Percentiles rank a stretch among this genome's conserved stretches.
These are phyloP conservation scores for Oryza punctata DNA, from an alignment of 176 grass and related monocot genomes.

Conservation along the genomic window DNA sequence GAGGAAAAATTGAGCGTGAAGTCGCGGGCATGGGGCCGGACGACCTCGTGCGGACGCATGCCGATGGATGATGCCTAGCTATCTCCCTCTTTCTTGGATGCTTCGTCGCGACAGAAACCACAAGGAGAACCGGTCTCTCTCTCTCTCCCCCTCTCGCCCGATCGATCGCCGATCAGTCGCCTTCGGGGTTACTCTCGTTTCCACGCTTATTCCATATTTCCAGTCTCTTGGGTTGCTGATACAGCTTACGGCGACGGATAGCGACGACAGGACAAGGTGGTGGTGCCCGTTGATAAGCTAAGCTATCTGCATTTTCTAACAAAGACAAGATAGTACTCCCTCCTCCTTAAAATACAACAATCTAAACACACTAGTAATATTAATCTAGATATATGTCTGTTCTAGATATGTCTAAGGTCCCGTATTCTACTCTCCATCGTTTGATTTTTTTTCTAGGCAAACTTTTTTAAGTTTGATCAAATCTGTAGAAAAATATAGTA, in stretches of 20 bases:
- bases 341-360: too few relatives aligned
- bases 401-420: too few relatives aligned
- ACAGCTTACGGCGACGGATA: neutral
- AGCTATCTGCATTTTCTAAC: neutral
- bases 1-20: too few relatives aligned
- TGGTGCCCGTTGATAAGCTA: neutral
- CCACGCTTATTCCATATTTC: neutral
- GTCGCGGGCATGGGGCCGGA: neutral
- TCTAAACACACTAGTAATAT: too few relatives aligned
- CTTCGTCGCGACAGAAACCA: constrained; percentile 37
- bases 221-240: neutral
- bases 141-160: neutral
- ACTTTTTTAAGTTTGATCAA: too few relatives aligned
- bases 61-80: neutral
- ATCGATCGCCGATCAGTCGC: neutral
- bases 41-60: neutral
- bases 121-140: neutral
- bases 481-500: too few relatives aligned
- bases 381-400: too few relatives aligned
- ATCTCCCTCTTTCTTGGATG: constrained; percentile 15
- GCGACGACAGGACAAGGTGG: neutral
- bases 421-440: too few relatives aligned
- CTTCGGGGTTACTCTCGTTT: neutral
- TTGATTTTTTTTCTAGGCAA: too few relatives aligned
- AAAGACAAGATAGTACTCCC: too few relatives aligned